Evolutionary conservation across 345 rosid species (phyloP).

Genomic region (Syzygium grande): DNA sequence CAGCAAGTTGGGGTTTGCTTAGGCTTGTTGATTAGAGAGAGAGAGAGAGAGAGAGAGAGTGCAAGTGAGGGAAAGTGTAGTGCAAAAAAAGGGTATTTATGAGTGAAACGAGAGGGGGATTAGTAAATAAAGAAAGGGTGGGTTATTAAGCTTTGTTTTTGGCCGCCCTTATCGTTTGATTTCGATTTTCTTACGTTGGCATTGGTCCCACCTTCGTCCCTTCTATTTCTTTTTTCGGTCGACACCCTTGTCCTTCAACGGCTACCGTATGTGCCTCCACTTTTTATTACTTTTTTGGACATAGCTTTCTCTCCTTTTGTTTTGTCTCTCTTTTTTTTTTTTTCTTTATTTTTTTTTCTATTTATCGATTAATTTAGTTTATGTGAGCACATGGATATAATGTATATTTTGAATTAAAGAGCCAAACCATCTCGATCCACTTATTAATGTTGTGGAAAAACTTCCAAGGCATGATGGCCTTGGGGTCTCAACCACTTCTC

Average conservation of each 20-base stretch:
- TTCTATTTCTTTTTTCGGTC: too few species aligned
- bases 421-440: neutral
- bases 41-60: too few species aligned
- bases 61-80: neutral
- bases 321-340: neutral
- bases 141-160: constrained; percentile 1
- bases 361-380: neutral
- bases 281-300: neutral
- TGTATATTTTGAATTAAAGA: neutral
- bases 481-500: neutral
- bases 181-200: neutral
- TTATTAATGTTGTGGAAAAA: neutral
- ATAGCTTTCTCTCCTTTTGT: neutral
- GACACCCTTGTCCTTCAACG: neutral
- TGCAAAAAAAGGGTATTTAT: constrained; percentile 2
- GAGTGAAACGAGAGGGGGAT: neutral
- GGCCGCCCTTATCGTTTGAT: constrained; percentile 1
- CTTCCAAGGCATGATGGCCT: neutral
- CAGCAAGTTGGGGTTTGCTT: neutral
- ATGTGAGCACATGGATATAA: neutral
- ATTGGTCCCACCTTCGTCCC: neutral
- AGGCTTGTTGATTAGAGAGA: neutral
- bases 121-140: neutral
- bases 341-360: neutral
- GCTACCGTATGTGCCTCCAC: neutral